Conservation (phyloP, 1,284 basidiomycete genomes). For the Trichosporon coremiiforme region DNA sequence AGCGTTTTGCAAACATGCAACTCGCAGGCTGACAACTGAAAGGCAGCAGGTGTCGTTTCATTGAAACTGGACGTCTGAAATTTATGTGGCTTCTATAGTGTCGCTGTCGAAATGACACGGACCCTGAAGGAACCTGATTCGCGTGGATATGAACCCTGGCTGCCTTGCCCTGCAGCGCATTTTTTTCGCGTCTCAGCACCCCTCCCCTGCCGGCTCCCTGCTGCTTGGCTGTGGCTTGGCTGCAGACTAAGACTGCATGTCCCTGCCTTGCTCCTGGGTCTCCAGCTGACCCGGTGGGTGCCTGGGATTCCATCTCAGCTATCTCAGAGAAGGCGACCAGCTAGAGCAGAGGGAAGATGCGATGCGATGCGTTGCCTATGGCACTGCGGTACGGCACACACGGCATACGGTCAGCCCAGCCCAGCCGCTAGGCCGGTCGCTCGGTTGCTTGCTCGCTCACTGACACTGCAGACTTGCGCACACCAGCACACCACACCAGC, state of each 20-base stretch:
- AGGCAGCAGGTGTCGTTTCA: neutral
- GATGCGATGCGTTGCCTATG: no score
- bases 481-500: neutral
- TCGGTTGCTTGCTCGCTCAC: neutral
- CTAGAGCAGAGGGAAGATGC: no score
- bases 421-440: neutral
- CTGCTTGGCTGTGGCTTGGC: constrained; percentile 4
- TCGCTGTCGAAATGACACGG: neutral
- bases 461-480: neutral
- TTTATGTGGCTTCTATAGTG: neutral
- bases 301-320: neutral
- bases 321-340: neutral
- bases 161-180: neutral
- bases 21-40: no score
- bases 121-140: neutral
- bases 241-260: neutral
- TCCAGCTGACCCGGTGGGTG: neutral
- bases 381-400: neutral
- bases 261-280: neutral
- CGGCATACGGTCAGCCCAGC: neutral
- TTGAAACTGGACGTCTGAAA: neutral
- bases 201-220: neutral
- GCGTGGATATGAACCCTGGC: neutral
- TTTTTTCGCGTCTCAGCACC: neutral
- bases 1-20: no score